Percentiles rank a stretch among this genome's conserved stretches.
phyloP scores from a whole-genome alignment of 257 asterid genomes.

The Gentiana straminea region DNA sequence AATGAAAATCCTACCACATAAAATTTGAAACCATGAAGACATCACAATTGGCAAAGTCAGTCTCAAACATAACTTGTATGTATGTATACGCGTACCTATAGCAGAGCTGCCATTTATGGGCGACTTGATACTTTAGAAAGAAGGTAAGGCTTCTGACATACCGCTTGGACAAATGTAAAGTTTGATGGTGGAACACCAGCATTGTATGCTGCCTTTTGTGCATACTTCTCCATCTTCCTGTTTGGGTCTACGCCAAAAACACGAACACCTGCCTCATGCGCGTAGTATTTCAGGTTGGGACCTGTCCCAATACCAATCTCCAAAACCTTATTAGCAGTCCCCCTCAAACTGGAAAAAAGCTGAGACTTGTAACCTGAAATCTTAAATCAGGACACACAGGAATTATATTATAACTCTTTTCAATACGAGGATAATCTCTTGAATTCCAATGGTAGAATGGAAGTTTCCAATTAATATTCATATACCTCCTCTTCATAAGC shows the following conservation, averaged over 20 bases:
- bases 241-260: slow-evolving; percentile 80
- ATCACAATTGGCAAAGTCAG: no score
- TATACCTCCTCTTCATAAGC: slow-evolving; percentile 80
- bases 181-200: slow-evolving; percentile 51
- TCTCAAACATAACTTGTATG: no score
- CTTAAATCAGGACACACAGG: slow-evolving; percentile 23
- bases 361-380: slow-evolving; percentile 65
- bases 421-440: not conserved
- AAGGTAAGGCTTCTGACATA: slow-evolving; percentile 14
- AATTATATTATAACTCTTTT: slow-evolving; percentile 2
- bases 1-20: no score
- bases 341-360: slow-evolving; percentile 58
- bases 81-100: no score
- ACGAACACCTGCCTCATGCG: slow-evolving; percentile 28
- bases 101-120: no score
- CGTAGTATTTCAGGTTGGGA: slow-evolving; percentile 76
- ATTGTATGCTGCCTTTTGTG: slow-evolving; percentile 48
- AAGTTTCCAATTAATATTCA: not conserved
- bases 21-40: no score
- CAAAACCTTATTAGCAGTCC: slow-evolving; percentile 43
- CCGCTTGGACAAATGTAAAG: slow-evolving; percentile 65
- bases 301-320: slow-evolving; percentile 92
- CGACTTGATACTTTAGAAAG: no score
- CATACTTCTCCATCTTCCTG: slow-evolving; percentile 77
- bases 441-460: not conserved